These are phyloP conservation scores for Colletotrichum sp. DNA, from an alignment of 2,329 filamentous ascomycete species.

Conservation along the genomic window DNA sequence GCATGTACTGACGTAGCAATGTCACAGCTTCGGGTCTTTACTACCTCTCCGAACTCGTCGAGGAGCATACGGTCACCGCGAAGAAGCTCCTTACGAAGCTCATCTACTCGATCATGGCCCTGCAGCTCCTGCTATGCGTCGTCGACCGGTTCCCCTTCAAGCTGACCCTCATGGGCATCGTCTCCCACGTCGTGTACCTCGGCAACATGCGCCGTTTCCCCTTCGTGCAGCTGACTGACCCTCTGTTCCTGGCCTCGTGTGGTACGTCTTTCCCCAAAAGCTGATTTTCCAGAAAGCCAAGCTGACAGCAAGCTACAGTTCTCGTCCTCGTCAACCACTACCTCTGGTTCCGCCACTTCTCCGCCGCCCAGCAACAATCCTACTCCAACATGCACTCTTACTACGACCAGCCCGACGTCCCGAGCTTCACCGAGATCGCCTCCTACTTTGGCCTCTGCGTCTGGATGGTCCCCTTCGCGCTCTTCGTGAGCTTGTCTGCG, in stretches of 20 bases:
- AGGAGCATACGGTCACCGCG: conserved; percentile 93
- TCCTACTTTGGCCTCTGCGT: conserved; percentile 96
- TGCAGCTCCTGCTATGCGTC: conserved; percentile 77
- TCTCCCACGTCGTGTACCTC: conserved; percentile 84
- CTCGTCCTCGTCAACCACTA: conserved; percentile 92
- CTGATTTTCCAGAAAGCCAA: background rate
- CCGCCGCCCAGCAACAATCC: conserved; percentile 61
- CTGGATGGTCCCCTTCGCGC: conserved; percentile 93
- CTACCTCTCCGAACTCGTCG: conserved; percentile 96
- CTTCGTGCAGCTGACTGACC: conserved; percentile 85
- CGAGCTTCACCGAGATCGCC: conserved; percentile 91
- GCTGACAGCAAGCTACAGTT: conserved; percentile 46
- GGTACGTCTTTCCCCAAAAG: conserved; percentile 51
- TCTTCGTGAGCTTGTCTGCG: conserved; percentile 93
- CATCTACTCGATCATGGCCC: conserved; percentile 80
- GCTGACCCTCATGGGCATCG: conserved; percentile 76
- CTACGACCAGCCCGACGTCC: conserved; percentile 69
- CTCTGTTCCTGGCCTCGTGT: conserved; percentile 84
- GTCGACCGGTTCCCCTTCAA: conserved; percentile 86
- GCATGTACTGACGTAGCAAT: background rate
- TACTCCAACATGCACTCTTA: conserved; percentile 64
- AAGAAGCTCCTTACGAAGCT: conserved; percentile 85
- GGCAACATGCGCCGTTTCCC: conserved; percentile 81
- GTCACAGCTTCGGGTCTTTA: conserved; percentile 95
- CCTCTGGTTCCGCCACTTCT: conserved; percentile 95